Percentiles rank a stretch among this genome's conserved stretches.
phyloP scores from a whole-genome alignment of 1,139 yeast species.

The Zygosaccharomyces pseudobailii region DNA sequence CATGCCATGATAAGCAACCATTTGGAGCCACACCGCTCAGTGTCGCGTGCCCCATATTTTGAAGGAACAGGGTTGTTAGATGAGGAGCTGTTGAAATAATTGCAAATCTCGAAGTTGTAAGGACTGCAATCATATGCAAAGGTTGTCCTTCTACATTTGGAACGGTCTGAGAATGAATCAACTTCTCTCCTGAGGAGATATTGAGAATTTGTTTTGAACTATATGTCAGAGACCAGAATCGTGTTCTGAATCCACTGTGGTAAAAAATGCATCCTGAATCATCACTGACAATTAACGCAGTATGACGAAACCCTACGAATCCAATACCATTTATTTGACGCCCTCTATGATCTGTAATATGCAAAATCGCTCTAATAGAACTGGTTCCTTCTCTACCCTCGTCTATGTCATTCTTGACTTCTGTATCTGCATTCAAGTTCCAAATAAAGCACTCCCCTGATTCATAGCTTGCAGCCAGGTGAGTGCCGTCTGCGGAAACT shows the following conservation, averaged over 20 bases:
- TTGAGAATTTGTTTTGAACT: slow-evolving; percentile 19
- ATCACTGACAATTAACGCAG: slow-evolving; percentile 58
- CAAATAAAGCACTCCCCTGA: slow-evolving; percentile 45
- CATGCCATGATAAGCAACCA: slow-evolving; percentile 54
- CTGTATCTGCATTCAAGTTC: slow-evolving; percentile 35
- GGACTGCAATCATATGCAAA: slow-evolving; percentile 49
- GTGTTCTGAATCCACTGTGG: slow-evolving; percentile 55
- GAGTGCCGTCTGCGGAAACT: slow-evolving; percentile 48
- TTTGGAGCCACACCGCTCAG: slow-evolving; percentile 47
- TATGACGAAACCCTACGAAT: slow-evolving; percentile 54
- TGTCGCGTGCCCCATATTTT: slow-evolving; percentile 10
- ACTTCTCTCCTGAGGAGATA: slow-evolving; percentile 13
- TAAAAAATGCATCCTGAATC: slow-evolving; percentile 52
- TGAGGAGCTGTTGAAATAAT: slow-evolving; percentile 43
- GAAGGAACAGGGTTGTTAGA: slow-evolving; percentile 29
- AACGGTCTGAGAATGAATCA: slow-evolving; percentile 17
- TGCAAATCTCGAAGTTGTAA: slow-evolving; percentile 49
- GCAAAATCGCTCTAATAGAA: slow-evolving; percentile 25
- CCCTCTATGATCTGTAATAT: slow-evolving; percentile 24
- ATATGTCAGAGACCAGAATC: slow-evolving; percentile 48
- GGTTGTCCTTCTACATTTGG: slow-evolving; percentile 31
- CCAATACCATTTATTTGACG: slow-evolving; percentile 41
- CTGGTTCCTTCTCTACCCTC: background rate
- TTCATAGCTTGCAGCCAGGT: slow-evolving; percentile 44
- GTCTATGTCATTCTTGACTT: slow-evolving; percentile 1